phyloP scores from a whole-genome alignment of 2,329 filamentous ascomycete species.

The Geosmithia morbida region DNA sequence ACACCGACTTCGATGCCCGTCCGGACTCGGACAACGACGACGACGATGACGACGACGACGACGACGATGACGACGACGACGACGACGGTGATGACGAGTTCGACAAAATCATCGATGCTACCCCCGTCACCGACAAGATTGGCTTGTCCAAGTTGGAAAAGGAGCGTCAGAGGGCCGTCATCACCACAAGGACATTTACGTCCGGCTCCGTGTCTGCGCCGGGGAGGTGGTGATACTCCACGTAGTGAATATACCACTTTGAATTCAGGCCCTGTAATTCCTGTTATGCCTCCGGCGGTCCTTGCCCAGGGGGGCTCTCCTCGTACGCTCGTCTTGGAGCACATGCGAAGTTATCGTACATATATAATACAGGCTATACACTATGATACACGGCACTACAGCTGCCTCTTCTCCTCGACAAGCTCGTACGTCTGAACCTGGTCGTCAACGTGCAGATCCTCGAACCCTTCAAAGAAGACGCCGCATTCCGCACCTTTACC shows the following conservation, averaged over 20 bases:
- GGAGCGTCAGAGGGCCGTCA: slow-evolving; percentile 31
- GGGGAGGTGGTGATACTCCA: slow-evolving; percentile 18
- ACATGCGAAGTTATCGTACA: too few species aligned
- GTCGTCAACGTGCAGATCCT: slow-evolving; percentile 67
- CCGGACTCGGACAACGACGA: slow-evolving; percentile 56
- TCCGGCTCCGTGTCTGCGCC: slow-evolving; percentile 33
- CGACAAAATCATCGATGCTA: slow-evolving; percentile 85
- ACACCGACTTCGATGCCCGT: slow-evolving; percentile 39
- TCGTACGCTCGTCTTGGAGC: background rate
- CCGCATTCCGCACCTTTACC: slow-evolving; percentile 90
- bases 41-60: slow-evolving; percentile 19
- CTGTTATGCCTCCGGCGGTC: background rate
- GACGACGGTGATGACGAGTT: slow-evolving; percentile 64
- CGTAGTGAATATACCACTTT: too few species aligned
- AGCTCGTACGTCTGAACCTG: slow-evolving; percentile 81
- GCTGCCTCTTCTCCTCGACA: slow-evolving; percentile 50
- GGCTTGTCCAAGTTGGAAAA: slow-evolving; percentile 47
- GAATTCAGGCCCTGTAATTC: too few species aligned
- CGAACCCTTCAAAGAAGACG: slow-evolving; percentile 69
- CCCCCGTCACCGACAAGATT: slow-evolving; percentile 73
- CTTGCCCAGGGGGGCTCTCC: background rate
- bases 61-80: slow-evolving; percentile 20
- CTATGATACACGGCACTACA: slow-evolving; percentile 19
- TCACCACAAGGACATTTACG: slow-evolving; percentile 36
- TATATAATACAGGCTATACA: background rate